Evolutionary conservation across 2,329 filamentous ascomycete species (phyloP), one percentile per base, ranked within the genome.

Genomic region (Pyrenochaeta sp.): DNA sequence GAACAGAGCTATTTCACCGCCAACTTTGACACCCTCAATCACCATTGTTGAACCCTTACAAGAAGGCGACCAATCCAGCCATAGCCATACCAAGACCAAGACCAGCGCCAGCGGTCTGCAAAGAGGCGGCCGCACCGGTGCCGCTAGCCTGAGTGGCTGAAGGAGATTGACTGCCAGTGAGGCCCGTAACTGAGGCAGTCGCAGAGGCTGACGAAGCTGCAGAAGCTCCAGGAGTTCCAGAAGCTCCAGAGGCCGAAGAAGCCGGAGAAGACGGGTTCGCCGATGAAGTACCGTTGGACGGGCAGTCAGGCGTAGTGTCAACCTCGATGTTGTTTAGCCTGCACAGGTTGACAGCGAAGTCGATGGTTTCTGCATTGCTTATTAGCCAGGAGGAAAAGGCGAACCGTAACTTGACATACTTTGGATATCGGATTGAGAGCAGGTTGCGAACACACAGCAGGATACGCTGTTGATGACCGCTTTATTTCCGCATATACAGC

Each of bases 381-480:
- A 31, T 42, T 42, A 20, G 44, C n/a, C 10, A 10, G 12, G 37
- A 15, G 17, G 23, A n/a, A 18, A 18, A 29, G 21, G 39, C 2
- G 11, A 17, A 14, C 7, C 18, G 6, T 29, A 20, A 41, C 21
- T 14, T 9, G 4, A 41, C 39, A n/a, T 42, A 63, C 61, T 45
- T 2, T 47, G 4, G 12, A 63, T 60, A 32, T 66, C 32, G 71
- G 79, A 57, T 54, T 79, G n/a, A 73, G 43, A 45, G 64, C 78
- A 81, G 7, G 63, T 52, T 9, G 66, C 61, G 49, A 74, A 70
- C 30, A 79, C 76, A 56, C 78, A 81, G 72, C 78, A 80, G n/a
- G 75, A 71, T n/a, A 81, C 68, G 14, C 58, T 63, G 37, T 61
- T 54, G 49, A 81, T 75, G 27, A 75, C 66, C 6, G 60, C 56